Evolutionary conservation across 1,284 basidiomycete species (phyloP), one percentile per base, ranked within the genome.

Genomic region (Lentinula novae-zelandiae): DNA sequence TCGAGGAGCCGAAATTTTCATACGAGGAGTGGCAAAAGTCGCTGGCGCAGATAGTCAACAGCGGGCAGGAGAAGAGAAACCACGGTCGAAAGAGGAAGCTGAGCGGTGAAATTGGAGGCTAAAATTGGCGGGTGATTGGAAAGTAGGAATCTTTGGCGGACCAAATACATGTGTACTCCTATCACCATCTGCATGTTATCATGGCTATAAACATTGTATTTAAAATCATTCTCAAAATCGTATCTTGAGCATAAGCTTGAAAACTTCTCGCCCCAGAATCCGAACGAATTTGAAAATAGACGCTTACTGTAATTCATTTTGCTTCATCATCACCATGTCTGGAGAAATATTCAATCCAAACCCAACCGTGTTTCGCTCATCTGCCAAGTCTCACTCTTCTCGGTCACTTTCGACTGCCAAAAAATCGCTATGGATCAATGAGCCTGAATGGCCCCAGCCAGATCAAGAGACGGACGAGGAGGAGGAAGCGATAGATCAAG

Each of bases 401-500:
- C 73, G 67, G 57, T 76, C 69, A 67, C 74, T 66, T 63, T 76
- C 75, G 67, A 65, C 66, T 57, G 70, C 66, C 55, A 72, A 67
- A 56, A 76, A 74, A 53, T 81, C 79, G 34, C 72, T 87, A 15
- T 87, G 85, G 84, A 74, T 84, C 27, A 76, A 77, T 54, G 75
- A 76, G 60, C 67, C 76, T 17, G 40, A 34, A 76, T 27, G 65
- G 68, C 42, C 68, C 74, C 31, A 48, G 6, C 66, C 69, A 60
- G 75, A 75, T 31, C 71, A 76, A 62, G 71, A 75, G 2, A 65
- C 72, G 46, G 76, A 80, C 13, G 55, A 56, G 7, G 74, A 80
- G 13, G 69, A 76, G 1, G 88, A 90, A 63, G 82, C 82, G 52
- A 89, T 91, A 58, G 88, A 90, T 72, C 78, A 82, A 64, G 82